Percentiles rank a stretch among this genome's conserved stretches.
Evolutionary conservation across 2,329 filamentous ascomycete genomes (phyloP).

Genomic region (Colletotrichum neosansevieriae): DNA sequence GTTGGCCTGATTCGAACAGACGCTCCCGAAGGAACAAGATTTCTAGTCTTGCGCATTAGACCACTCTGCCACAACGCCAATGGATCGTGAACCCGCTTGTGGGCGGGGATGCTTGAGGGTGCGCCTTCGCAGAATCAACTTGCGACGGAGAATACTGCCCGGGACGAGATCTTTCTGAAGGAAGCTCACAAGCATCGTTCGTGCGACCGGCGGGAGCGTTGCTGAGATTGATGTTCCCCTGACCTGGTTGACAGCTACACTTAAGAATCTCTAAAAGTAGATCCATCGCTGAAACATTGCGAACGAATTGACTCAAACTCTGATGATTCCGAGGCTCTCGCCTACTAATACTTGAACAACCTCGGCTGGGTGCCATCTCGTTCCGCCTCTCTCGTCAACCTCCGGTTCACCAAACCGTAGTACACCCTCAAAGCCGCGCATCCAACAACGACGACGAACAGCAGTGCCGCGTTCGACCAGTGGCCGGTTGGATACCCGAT

Average conservation of each 20-base stretch:
- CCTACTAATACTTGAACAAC: constrained; percentile 57
- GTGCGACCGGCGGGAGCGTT: too few species aligned
- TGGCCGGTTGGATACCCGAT: constrained; percentile 77
- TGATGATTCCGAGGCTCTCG: too few species aligned
- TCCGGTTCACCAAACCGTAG: constrained; percentile 63
- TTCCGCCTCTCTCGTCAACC: constrained; percentile 48
- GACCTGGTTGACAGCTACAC: background rate
- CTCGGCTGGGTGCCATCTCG: constrained; percentile 50
- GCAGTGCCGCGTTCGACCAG: constrained; percentile 72
- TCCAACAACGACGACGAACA: constrained; percentile 69
- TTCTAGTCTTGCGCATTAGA: constrained; percentile 41
- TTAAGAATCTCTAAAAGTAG: too few species aligned
- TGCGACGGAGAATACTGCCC: background rate
- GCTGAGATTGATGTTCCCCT: background rate
- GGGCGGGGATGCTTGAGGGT: background rate
- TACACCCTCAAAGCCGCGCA: constrained; percentile 66
- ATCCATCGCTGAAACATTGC: too few species aligned
- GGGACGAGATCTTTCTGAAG: background rate
- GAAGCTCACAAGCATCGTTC: too few species aligned
- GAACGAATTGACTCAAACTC: background rate
- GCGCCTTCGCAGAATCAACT: background rate
- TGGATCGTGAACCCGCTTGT: constrained; percentile 6
- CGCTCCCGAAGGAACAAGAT: constrained; percentile 40
- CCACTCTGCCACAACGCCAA: constrained; percentile 39
- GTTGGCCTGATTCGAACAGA: constrained; percentile 40